A percentile compares a stretch with the other conserved stretches of the same genome.
phyloP scores from a whole-genome alignment of 306 rosid species.

The Acacia crassicarpa region DNA sequence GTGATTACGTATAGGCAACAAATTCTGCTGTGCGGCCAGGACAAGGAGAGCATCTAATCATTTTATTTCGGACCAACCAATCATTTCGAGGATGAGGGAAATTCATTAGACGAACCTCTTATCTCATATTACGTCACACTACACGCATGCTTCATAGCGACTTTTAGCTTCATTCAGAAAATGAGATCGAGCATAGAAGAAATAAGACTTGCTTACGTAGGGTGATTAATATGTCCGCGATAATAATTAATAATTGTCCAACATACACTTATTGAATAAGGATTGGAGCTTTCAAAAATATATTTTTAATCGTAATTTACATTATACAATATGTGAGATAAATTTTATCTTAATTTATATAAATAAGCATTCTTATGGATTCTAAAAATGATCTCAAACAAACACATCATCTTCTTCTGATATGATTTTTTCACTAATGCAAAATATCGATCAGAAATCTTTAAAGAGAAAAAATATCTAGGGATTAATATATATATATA shows the following conservation, averaged over 20 bases:
- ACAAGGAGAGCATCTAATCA: conserved; percentile 30
- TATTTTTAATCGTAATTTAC: no score
- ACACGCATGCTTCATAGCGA: conserved; percentile 19
- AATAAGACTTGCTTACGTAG: not conserved
- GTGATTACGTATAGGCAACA: conserved; percentile 31
- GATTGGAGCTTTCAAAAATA: no score
- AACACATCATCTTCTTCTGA: not conserved
- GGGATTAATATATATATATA: not conserved
- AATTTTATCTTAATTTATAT: no score
- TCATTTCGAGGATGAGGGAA: conserved; percentile 36
- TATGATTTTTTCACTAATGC: not conserved
- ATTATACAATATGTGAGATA: no score
- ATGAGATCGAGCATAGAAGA: not conserved
- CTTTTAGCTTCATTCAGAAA: conserved; percentile 23
- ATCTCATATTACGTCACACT: conserved; percentile 31
- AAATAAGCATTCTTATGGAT: no score
- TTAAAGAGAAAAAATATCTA: not conserved
- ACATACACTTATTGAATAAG: no score
- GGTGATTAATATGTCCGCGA: not conserved
- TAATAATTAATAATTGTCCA: not conserved
- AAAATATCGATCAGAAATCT: no score
- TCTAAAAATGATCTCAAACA: no score
- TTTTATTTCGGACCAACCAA: conserved; percentile 33
- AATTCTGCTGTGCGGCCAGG: conserved; percentile 23
- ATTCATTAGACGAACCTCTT: not conserved